Evolutionary conservation across 1,139 yeast species (phyloP), one percentile per base, ranked within the genome.

Genomic region (Yamadazyma trypodendri): DNA sequence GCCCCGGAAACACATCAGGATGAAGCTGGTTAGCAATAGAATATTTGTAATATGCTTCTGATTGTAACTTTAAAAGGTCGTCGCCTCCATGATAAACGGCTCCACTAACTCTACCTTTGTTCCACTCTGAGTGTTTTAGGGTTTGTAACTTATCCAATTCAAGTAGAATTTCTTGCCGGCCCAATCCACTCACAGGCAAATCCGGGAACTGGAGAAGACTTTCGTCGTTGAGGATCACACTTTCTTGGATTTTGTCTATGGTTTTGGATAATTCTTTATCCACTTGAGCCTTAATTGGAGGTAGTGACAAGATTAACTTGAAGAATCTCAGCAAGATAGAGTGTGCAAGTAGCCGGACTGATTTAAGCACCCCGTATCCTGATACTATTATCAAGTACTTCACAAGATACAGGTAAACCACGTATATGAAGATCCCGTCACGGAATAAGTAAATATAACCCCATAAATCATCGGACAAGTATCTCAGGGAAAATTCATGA

Each of bases 1-100:
- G 87, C 2, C 95, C 97, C 0, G 98, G 98, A 56, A 92, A 92
- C 7, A 89, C 95, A 61, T 92, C 97, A 0, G 98, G 98, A 55
- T 92, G 98, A 40, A 92, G 69, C 60, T 92, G 98, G 61, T 92
- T 92, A 3, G 97, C 89, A 18, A 90, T 89, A 6, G 94, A 78
- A 58, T 78, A 90, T 53, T 75, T 75, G 37, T 79, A 76, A 56
- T 81, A 90, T 0, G 96, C 94, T 37, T 75, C 64, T 3, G 94
- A 65, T 60, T 92, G 97, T 34, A 92, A 64, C 24, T 74, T 65
- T 32, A 86, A 69, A 40, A 90, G 63, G 12, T 84, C 87, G 13
- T 74, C 68, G 6, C 97, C 97, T 24, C 97, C 97, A 53, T 92
- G 97, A 54, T 92, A 92, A 6, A 92, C 97, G 0, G 97, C 97